phyloP scores from a whole-genome alignment of 257 asterid genomes.

The Henckelia pumila region DNA sequence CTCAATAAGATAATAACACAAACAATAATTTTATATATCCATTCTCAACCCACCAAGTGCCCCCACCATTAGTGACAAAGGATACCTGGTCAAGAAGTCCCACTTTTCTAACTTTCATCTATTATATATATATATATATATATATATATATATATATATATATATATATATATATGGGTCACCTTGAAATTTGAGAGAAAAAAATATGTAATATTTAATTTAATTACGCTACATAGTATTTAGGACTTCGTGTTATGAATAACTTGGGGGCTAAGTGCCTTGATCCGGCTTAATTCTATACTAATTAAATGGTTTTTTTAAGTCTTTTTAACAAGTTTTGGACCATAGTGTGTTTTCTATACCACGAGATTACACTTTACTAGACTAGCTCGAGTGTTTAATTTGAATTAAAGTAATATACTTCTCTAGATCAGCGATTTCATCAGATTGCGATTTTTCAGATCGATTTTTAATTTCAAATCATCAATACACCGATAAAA shows the following conservation, averaged over 20 bases:
- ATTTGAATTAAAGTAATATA: background rate
- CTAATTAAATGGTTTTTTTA: no score
- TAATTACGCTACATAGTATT: background rate
- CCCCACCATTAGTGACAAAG: background rate
- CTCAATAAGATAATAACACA: no score
- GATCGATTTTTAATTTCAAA: no score
- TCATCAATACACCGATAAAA: no score
- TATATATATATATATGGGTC: background rate
- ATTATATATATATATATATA: background rate
- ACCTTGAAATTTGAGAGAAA: background rate
- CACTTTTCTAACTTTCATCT: no score
- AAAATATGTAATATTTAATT: no score
- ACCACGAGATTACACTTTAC: background rate
- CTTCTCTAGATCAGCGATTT: background rate
- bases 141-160: no score
- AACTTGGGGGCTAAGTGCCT: background rate
- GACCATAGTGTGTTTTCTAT: background rate
- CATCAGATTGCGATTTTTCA: no score
- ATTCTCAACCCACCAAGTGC: no score
- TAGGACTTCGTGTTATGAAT: background rate
- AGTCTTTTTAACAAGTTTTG: background rate
- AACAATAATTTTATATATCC: no score
- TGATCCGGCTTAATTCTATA: background rate
- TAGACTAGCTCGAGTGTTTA: background rate
- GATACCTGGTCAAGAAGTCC: background rate